Evolutionary conservation across 164 flowering plant genomes (phyloP), one percentile per base, ranked within the genome.

Genomic region (Liriodendron chinense): DNA sequence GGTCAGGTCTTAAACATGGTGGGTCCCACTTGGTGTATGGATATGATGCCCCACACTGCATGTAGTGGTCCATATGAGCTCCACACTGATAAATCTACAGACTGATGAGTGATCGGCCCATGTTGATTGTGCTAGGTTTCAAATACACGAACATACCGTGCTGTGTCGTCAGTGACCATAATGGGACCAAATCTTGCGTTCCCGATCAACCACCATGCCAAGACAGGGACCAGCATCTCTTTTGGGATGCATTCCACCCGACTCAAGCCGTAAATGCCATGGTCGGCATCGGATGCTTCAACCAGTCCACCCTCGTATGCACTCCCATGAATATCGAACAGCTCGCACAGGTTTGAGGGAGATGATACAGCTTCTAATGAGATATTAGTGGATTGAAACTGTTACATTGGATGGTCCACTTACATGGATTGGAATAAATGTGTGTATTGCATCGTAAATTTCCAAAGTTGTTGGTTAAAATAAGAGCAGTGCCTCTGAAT

Each of bases 251-350:
- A 12, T 63, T 20, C 20, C 66, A 63, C 66, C 66, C 66, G 25
- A 21, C 66, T 18, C 20, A 63, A 63, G 66, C 66, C 66, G 22
- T 63, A 18, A 18, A 18, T 63, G 22, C 66, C 9, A 1, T 63
- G 2, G 5, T 63, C 9, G 26, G 20, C 66, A 26, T 1, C 12
- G 47, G 7, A 23, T 68, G 70, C 47, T 68, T 68, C 70, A 26
- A 26, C 18, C 0, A 68, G n/a, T 10, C 43, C 14, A 68, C 70
- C 16, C 1, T 24, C 47, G 7, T 65, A 65, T 68, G 70, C 70
- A 20, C 43, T 68, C 70, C 70, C 14, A 26, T 68, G 28, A 68
- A 68, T 26, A 10, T 68, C 14, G 9, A 68, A 26, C 70, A 68
- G 21, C 70, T 68, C 20, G 48, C 47, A 6, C 68, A 25, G 22